Evolutionary conservation across 345 rosid genomes (phyloP).

Genomic region (Acer saccharum): DNA sequence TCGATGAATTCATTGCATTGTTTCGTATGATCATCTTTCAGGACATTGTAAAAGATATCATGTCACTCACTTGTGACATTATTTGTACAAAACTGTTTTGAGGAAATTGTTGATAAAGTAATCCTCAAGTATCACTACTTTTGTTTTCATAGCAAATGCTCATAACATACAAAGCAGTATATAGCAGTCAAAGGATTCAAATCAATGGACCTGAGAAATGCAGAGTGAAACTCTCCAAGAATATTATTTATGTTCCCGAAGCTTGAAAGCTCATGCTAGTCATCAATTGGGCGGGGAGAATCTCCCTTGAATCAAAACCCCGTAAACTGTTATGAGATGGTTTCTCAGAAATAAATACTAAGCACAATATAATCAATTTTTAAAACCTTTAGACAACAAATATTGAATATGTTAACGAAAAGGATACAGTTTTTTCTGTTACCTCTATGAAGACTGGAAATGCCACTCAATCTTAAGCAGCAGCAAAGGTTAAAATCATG

Average conservation of each 20-base stretch:
- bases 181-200: too few species aligned
- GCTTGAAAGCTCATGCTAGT: background rate
- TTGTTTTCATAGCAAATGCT: background rate
- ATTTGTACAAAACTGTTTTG: background rate
- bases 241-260: background rate
- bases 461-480: too few species aligned
- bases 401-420: background rate
- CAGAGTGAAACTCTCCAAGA: background rate
- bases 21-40: background rate
- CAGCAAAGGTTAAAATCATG: too few species aligned
- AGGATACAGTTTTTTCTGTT: background rate
- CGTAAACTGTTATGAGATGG: background rate
- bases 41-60: background rate
- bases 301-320: slow-evolving; percentile 6
- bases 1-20: background rate
- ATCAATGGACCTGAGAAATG: background rate
- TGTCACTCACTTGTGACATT: background rate
- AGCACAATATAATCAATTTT: background rate
- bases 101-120: background rate
- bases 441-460: background rate
- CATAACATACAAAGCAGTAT: background rate
- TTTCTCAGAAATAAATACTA: background rate
- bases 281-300: background rate
- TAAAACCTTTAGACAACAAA: background rate
- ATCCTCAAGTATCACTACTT: background rate